Conservation (phyloP, 805 yeast genomes). For the Suhomyces prunicola region DNA sequence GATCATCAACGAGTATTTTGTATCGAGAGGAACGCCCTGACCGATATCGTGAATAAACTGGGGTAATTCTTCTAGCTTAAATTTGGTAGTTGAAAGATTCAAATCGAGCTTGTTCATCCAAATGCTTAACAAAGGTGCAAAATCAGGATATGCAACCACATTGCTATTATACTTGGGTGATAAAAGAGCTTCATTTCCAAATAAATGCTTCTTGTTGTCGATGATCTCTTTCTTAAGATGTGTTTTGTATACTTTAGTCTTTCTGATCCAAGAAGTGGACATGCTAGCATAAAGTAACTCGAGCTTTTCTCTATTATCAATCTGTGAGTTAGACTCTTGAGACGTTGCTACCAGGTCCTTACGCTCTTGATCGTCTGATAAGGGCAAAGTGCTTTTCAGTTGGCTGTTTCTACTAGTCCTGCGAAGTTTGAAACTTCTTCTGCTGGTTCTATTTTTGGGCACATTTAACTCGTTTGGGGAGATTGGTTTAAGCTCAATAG, state of each 20-base stretch:
- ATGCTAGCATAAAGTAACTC: conserved; percentile 43
- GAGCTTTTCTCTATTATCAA: conserved; percentile 6
- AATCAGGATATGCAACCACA: conserved; percentile 28
- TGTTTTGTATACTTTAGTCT: conserved; percentile 48
- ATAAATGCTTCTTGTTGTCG: conserved; percentile 28
- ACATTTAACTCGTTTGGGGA: neutral
- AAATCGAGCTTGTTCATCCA: conserved; percentile 27
- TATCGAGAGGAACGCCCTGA: conserved; percentile 75
- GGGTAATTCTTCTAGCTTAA: conserved; percentile 41
- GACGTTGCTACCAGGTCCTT: neutral
- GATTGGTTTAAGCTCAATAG: neutral
- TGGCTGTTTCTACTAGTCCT: neutral
- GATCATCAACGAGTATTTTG: conserved; percentile 61
- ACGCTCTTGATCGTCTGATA: neutral
- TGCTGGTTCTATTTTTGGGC: neutral
- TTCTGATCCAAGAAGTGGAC: conserved; percentile 67
- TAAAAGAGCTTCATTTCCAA: conserved; percentile 31
- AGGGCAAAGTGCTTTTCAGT: neutral
- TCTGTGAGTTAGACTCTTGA: neutral
- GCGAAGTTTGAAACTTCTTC: neutral
- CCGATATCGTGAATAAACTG: conserved; percentile 71
- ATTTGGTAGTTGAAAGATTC: conserved; percentile 23
- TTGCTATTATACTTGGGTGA: conserved; percentile 17
- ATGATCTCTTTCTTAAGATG: conserved; percentile 38
- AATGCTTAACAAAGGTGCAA: conserved; percentile 35